Base-by-base conservation (phyloP, 106 monocot genomes). In the Apostasia ramifera region DNA sequence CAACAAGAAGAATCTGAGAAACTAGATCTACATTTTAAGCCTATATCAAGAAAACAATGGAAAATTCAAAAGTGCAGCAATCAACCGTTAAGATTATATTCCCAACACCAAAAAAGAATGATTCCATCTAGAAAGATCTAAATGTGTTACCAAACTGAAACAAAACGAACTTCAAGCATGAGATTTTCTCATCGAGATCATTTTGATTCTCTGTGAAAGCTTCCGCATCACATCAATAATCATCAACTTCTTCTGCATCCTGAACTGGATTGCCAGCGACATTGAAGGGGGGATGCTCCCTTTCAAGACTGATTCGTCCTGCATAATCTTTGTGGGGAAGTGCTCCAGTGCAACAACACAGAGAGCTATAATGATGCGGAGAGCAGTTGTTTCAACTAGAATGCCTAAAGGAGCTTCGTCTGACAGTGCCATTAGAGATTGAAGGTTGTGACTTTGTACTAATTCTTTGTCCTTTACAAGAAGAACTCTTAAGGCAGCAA, bases 261-360 rank as follows among this genome's bases (percentile, higher is more conserved):
- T 80, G 65, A 87, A 98, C 68, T 82, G 80, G 4, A 98, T 74
- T 0, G 85, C 98, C 60, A 98, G 40, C 59, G 79, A 75, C 70
- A 80, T 88, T 4, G 83, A 79, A 70, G 58, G 48, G 3, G 90
- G 80, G 15, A 78, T 61, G 52, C 57, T 62, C 1, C 50, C 74
- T 75, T 77, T 93, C 47, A 98, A 63, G 47, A 88, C 57, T 8
- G 69, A 61, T 70, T 98, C 98, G 74, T 98, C 98, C 70, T 98
- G 83, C 93, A 90, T 93, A 66, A 93, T 78, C 78, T 93, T 93
- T 13, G 98, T 93, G 6, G 93, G 83, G 76, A 98, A 98, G 49
- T 90, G 78, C 69, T 90, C 79, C 2, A 98, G 74, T 1, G 77
- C 75, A 73, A 93, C 71, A 13, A 83, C 85, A 65, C 85, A 90